Evolutionary conservation across 768 basidiomycete species (phyloP), one percentile per base, ranked within the genome.

Genomic region (Trametes coccinea): DNA sequence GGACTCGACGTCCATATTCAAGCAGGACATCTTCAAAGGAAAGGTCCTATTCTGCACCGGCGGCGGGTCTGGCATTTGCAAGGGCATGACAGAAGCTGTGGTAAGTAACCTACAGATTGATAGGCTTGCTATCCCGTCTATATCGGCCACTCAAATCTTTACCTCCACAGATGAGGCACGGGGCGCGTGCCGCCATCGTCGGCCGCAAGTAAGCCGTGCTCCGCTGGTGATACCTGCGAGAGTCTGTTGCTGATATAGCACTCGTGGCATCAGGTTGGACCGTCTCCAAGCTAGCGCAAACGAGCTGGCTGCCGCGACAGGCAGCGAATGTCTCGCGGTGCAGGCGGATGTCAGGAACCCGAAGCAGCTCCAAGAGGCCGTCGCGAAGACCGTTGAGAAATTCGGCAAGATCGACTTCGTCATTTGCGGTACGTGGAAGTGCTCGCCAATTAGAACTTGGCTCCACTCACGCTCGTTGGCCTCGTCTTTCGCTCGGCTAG

Each of bases 371-470:
- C 80, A 83, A 61, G 83, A 80, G 6, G 96, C 96, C 5, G 95
- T 92, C 17, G 74, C 84, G 30, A 82, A 84, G 70, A 84, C 91
- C 0, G 82, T 95, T 16, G 83, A 86, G 62, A 80, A 79, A 66
- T 95, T 90, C 70, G 95, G 95, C 0, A 81, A 80, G 64, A 93
- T 99, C 60, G 95, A 99, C 76, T 96, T 92, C 71, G 95, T 98
- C 53, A 92, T 98, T 57, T 94, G 93, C 71, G 94, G 94, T 91
- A 73, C 59, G 80, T 75, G 43, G 57, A 31, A 27, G 40, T 34
- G 33, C 27, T 30, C 9, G 14, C 10, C 56, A 45, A 16, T 13
- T 34, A 22, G 39, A 22, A 22, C 7, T 37, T n/a, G 16, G 16
- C 11, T 43, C 27, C n/a, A 14, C 49, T 53, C 34, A 51, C 41